Percentiles rank a stretch among this genome's conserved stretches.
Evolutionary conservation across 495 filamentous ascomycete species (phyloP).

Genomic region (Podospora fimiseda): DNA sequence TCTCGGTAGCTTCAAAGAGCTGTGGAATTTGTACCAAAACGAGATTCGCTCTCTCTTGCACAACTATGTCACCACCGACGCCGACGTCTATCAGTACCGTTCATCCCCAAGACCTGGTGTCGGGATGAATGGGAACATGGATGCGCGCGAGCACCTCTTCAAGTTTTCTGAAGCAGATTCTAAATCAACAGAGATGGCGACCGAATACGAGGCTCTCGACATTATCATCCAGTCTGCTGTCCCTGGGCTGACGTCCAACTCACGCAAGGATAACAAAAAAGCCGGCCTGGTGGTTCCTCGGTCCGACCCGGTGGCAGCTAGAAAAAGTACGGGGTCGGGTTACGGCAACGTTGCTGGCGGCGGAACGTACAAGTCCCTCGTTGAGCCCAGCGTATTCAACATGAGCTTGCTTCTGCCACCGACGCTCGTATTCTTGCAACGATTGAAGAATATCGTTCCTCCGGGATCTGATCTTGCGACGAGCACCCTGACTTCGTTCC

Average conservation of each 20-base stretch:
- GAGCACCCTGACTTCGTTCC: conserved; percentile 85
- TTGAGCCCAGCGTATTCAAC: conserved; percentile 96
- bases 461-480: conserved; percentile 74
- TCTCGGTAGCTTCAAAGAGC: conserved; percentile 76
- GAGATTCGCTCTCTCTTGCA: conserved; percentile 88
- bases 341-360: conserved; percentile 32
- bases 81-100: conserved; percentile 56
- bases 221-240: conserved; percentile 85
- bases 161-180: conserved; percentile 78
- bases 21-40: conserved; percentile 77
- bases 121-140: conserved; percentile 46
- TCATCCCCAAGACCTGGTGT: conserved; percentile 36
- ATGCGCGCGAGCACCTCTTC: conserved; percentile 76
- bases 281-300: conserved; percentile 27
- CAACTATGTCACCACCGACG: conserved; percentile 94
- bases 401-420: conserved; percentile 90
- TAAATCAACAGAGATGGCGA: conserved; percentile 63
- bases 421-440: conserved; percentile 86
- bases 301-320: conserved; percentile 23
- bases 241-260: conserved; percentile 81
- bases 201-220: conserved; percentile 85
- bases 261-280: conserved; percentile 52
- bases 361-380: conserved; percentile 61
- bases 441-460: conserved; percentile 87
- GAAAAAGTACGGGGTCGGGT: conserved; percentile 29